Percentiles rank a stretch among this genome's conserved stretches.
These are phyloP conservation scores for Eucalyptus shirleyi DNA, from an alignment of 345 rosid species.

Conservation along the genomic window DNA sequence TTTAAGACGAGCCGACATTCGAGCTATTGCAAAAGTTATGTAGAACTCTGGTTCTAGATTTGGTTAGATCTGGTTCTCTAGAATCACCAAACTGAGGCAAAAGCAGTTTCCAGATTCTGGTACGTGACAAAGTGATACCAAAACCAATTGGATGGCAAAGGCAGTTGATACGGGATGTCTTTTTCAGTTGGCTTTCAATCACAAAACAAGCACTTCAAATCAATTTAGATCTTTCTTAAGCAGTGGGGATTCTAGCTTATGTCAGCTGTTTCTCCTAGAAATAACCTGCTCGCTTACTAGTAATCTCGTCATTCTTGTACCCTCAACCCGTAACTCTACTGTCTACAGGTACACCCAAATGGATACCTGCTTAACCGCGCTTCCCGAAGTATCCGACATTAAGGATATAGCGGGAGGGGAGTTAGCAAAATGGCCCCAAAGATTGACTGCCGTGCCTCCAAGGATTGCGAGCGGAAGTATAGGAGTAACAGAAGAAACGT, in stretches of 20 bases:
- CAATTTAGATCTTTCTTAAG: neutral
- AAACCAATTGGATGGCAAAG: slow-evolving; percentile 13
- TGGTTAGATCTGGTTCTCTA: neutral
- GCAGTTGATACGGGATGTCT: neutral
- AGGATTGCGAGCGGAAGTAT: slow-evolving; percentile 50
- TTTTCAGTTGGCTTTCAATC: neutral
- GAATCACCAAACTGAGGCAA: neutral
- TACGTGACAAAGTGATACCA: slow-evolving; percentile 7
- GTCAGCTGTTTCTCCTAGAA: neutral
- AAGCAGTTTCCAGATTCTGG: neutral
- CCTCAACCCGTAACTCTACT: neutral
- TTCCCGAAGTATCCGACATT: slow-evolving; percentile 55
- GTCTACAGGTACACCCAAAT: slow-evolving; percentile 62
- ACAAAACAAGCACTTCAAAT: neutral
- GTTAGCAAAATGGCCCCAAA: slow-evolving; percentile 68
- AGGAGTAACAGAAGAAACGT: slow-evolving; percentile 40
- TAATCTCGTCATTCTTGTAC: neutral
- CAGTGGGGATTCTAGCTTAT: neutral
- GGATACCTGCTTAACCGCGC: slow-evolving; percentile 75
- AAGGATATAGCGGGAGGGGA: slow-evolving; percentile 65
- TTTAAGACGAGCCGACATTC: neutral
- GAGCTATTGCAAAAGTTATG: neutral
- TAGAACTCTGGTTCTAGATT: neutral
- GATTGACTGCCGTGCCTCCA: slow-evolving; percentile 65
- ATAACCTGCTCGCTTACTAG: neutral